These are phyloP conservation scores for Pseudocercospora vitis DNA, from an alignment of 2,329 filamentous ascomycete species.

Conservation along the genomic window DNA sequence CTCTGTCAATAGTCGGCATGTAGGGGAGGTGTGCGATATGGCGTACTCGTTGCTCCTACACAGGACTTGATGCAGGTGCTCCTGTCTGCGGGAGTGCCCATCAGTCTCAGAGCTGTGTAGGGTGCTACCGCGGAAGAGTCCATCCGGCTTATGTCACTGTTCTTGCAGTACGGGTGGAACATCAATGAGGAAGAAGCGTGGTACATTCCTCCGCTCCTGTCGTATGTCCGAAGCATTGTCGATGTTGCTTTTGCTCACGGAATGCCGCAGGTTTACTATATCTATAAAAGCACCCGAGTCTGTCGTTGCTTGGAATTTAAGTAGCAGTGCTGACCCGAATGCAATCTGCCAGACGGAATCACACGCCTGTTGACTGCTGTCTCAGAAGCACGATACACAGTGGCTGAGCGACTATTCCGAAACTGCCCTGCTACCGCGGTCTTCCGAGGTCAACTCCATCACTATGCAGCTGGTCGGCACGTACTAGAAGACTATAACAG, in stretches of 20 bases:
- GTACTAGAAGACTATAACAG: constrained; percentile 12
- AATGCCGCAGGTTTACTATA: constrained; percentile 6
- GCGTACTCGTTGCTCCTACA: too few relatives aligned
- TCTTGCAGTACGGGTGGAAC: constrained; percentile 8
- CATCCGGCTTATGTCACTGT: not conserved
- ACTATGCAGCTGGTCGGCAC: constrained; percentile 12
- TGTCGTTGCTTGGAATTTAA: constrained; percentile 16
- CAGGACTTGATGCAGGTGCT: constrained; percentile 7
- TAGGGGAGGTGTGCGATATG: too few relatives aligned
- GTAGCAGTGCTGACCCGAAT: constrained; percentile 21
- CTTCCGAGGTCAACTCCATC: constrained; percentile 15
- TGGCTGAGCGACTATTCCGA: constrained; percentile 19
- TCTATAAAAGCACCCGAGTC: not conserved
- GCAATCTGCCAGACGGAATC: constrained; percentile 20
- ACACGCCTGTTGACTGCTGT: constrained; percentile 21
- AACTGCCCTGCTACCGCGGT: constrained; percentile 8
- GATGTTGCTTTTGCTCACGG: constrained; percentile 1
- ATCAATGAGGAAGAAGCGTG: constrained; percentile 10
- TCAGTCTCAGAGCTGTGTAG: constrained; percentile 1
- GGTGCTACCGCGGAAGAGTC: constrained; percentile 3
- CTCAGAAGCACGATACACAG: constrained; percentile 9
- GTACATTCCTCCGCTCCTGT: constrained; percentile 11
- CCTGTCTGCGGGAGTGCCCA: constrained; percentile 5
- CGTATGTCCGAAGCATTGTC: not conserved
- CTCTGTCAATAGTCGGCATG: too few relatives aligned